Evolutionary conservation across 306 rosid genomes (phyloP), one percentile per base, ranked within the genome.

Genomic region (Cyclanthera cordifolia): DNA sequence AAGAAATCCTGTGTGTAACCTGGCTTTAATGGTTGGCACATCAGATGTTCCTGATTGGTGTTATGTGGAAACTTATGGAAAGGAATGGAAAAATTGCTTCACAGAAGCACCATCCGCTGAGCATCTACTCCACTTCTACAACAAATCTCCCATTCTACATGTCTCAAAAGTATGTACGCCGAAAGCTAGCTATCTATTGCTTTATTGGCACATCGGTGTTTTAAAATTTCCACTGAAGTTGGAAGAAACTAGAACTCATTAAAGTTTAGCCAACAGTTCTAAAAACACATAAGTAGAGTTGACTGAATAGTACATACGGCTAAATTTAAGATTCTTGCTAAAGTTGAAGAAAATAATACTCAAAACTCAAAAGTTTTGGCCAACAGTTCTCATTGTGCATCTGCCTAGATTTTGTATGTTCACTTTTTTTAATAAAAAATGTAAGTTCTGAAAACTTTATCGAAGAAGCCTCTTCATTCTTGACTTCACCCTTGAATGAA

Each of bases 21-120:
- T 91, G 16, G 79, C 96, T 12, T 74, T 83, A 72, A 91, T 91
- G 97, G 76, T 83, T 68, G 88, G 96, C 68, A 91, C 90, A 23
- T 74, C 91, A 28, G 96, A 91, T 79, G 88, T 91, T 69, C 95
- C 97, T 11, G 96, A 88, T 64, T 88, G 97, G 97, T 76, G 84
- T 82, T 86, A 80, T 72, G 82, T 88, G 8, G 97, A 83, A 79
- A 60, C 81, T 70, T 81, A 17, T 72, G 97, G 94, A 80, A 82
- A 74, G 73, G 58, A n/a, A 32, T 85, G 88, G 48, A 83, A 59
- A 76, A 76, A 79, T 71, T 37, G 55, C 71, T 86, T 57, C 66
- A 78, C 72, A 0, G 76, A 85, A 78, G 81, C 90, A 37, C 82
- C 87, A 53, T 61, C 96, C n/a, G 79, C 82, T 0, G 85, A 88